These are phyloP conservation scores for Heliocybe sulcata DNA, from an alignment of 1,284 basidiomycete species.

Conservation along the genomic window DNA sequence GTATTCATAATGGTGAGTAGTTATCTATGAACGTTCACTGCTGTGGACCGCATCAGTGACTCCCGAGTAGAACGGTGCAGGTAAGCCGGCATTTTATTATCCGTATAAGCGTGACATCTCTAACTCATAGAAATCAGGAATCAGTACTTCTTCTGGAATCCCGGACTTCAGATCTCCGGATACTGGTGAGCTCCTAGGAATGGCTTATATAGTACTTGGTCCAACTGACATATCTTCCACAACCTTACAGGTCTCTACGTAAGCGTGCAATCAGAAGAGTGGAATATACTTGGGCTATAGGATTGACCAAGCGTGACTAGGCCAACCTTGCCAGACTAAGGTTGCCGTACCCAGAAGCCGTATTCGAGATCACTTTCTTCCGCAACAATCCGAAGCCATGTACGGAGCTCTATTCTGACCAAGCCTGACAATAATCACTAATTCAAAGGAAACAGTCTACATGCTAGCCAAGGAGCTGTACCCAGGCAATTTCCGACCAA, in stretches of 20 bases:
- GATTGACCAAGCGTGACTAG: constrained; percentile 27
- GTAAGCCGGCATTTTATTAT: constrained; percentile 25
- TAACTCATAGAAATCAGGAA: constrained; percentile 32
- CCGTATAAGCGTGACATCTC: constrained; percentile 1
- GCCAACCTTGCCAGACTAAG: constrained; percentile 68
- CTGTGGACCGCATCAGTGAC: constrained; percentile 3
- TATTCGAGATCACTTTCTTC: constrained; percentile 76
- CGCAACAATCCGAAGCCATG: constrained; percentile 65
- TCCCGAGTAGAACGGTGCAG: constrained; percentile 47
- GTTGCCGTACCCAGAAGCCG: constrained; percentile 75
- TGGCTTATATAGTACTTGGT: neutral
- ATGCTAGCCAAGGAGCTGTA: constrained; percentile 87
- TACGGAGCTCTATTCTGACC: constrained; percentile 25
- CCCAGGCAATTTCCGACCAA: constrained; percentile 83
- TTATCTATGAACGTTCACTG: constrained; percentile 13
- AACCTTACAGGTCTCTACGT: constrained; percentile 45
- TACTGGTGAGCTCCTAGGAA: constrained; percentile 41
- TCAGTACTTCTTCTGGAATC: constrained; percentile 75
- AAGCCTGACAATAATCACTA: neutral
- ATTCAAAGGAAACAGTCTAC: constrained; percentile 50
- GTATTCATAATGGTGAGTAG: constrained; percentile 63
- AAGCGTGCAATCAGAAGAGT: constrained; percentile 13
- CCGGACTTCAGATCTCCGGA: constrained; percentile 76
- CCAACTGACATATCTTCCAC: neutral
- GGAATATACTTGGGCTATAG: neutral